These are phyloP conservation scores for Ustilago nuda DNA, from an alignment of 1,284 basidiomycete genomes.

Conservation along the genomic window DNA sequence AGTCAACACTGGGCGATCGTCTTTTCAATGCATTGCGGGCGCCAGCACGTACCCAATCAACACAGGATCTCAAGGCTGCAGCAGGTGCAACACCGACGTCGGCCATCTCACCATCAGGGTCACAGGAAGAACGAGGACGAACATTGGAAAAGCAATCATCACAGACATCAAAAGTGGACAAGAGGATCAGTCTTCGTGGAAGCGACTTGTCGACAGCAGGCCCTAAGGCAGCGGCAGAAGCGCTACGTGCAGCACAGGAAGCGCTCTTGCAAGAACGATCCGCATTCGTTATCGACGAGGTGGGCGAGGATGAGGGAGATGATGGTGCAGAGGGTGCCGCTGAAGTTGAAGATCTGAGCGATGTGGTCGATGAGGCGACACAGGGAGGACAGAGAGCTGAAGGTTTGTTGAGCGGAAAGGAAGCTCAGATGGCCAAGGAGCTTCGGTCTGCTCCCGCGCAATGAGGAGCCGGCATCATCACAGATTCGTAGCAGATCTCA, in stretches of 20 bases:
- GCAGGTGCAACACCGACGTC: slow-evolving; percentile 4
- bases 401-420: slow-evolving; percentile 44
- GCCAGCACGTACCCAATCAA: slow-evolving; percentile 31
- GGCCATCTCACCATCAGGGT: slow-evolving; percentile 6
- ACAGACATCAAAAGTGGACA: slow-evolving; percentile 22
- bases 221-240: slow-evolving; percentile 57
- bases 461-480: background rate
- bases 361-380: slow-evolving; percentile 32
- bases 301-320: slow-evolving; percentile 49
- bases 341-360: slow-evolving; percentile 42
- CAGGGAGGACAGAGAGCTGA: slow-evolving; percentile 23
- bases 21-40: slow-evolving; percentile 49
- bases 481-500: background rate
- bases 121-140: slow-evolving; percentile 27
- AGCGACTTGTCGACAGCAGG: slow-evolving; percentile 53
- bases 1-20: slow-evolving; percentile 49
- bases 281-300: slow-evolving; percentile 63
- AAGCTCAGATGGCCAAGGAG: slow-evolving; percentile 49
- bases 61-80: slow-evolving; percentile 28
- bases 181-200: slow-evolving; percentile 48
- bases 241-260: slow-evolving; percentile 56
- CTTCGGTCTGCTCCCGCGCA: slow-evolving; percentile 44
- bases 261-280: slow-evolving; percentile 56
- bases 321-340: slow-evolving; percentile 37
- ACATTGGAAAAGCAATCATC: slow-evolving; percentile 28